Conservation (phyloP, 2,329 filamentous ascomycete species). For the Colletotrichum sp. region DNA sequence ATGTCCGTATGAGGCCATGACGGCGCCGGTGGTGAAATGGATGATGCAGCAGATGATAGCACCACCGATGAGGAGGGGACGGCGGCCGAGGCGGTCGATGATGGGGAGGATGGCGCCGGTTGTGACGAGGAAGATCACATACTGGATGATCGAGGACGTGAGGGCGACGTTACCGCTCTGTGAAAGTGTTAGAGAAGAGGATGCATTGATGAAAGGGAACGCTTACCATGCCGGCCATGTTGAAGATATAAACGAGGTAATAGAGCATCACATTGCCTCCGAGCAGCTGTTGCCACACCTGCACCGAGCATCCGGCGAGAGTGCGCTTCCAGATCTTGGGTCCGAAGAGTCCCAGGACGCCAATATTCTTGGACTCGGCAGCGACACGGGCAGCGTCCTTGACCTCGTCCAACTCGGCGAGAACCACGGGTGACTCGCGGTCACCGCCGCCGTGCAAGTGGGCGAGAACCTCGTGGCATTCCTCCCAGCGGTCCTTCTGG, state of each 20-base stretch:
- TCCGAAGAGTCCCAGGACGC: conserved; percentile 50
- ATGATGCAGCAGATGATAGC: conserved; percentile 49
- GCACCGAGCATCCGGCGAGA: conserved; percentile 54
- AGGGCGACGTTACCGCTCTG: conserved; percentile 36
- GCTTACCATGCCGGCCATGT: conserved; percentile 58
- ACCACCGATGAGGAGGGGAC: conserved; percentile 50
- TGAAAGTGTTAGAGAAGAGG: background rate
- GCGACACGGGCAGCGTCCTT: conserved; percentile 42
- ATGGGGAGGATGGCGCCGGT: conserved; percentile 54
- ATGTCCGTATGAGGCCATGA: conserved; percentile 55
- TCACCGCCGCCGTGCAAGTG: conserved; percentile 63
- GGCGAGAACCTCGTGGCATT: conserved; percentile 21
- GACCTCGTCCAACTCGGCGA: conserved; percentile 64
- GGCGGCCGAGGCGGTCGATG: conserved; percentile 55
- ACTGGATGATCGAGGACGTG: conserved; percentile 59
- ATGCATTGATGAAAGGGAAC: no score
- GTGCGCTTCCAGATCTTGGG: conserved; percentile 56
- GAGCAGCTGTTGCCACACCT: conserved; percentile 62
- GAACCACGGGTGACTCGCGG: conserved; percentile 56
- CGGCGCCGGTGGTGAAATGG: conserved; percentile 52
- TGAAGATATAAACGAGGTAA: conserved; percentile 68
- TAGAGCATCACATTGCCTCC: conserved; percentile 65
- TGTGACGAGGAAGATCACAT: conserved; percentile 60
- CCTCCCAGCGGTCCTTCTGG: conserved; percentile 22
- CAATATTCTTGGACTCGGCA: conserved; percentile 39